These are phyloP conservation scores for Rhododendron williamsianum DNA, from an alignment of 148 eudicot genomes.

Conservation along the genomic window DNA sequence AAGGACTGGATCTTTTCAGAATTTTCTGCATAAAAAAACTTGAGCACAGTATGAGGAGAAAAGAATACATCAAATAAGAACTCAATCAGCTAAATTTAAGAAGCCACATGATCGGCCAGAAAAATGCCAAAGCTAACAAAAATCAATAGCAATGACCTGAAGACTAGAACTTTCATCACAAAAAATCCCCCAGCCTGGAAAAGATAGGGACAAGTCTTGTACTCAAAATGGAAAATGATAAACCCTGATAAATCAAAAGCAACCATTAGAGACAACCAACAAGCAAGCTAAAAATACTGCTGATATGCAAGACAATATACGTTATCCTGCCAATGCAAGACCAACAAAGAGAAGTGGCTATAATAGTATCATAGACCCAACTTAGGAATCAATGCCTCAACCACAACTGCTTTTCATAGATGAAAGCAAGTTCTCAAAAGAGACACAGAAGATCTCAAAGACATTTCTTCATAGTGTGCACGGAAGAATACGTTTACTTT, in stretches of 20 bases:
- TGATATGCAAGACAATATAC: background rate
- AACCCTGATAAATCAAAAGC: background rate
- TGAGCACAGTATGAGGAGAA: background rate
- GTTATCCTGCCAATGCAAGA: background rate
- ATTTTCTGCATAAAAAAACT: conserved; percentile 5
- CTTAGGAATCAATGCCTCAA: background rate
- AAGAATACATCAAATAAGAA: background rate
- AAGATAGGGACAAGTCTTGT: background rate
- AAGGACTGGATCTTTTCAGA: background rate
- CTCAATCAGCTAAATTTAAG: background rate
- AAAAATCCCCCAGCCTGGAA: background rate
- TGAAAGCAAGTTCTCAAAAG: background rate
- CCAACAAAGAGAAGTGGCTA: background rate
- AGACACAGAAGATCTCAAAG: background rate
- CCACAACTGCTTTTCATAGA: background rate
- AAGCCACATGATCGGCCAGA: background rate
- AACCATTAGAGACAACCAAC: background rate
- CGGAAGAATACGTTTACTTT: background rate
- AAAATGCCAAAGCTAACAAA: background rate
- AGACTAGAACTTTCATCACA: background rate
- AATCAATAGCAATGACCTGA: background rate
- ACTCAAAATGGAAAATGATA: background rate
- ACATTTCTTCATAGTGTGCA: conserved; percentile 8
- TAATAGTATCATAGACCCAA: background rate
- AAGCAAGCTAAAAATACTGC: background rate